Percentiles rank a stretch among this genome's conserved stretches.
Conservation (phyloP, 139 green algal species). For the Desmodesmus armatus region DNA sequence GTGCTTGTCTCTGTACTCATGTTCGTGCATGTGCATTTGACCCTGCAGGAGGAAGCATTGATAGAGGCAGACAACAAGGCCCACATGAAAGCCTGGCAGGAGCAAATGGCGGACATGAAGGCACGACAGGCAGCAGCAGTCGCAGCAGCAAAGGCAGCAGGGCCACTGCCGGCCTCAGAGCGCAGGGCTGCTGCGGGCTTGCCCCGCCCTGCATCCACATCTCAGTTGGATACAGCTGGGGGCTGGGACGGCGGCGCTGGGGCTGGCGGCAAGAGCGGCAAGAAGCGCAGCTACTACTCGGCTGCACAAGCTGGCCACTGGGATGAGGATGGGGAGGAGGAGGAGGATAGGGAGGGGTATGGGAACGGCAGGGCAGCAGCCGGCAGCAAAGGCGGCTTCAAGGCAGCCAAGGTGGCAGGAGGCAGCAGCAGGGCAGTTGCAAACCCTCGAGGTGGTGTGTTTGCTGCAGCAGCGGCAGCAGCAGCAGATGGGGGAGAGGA, state of each 20-base stretch:
- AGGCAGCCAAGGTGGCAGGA: not conserved
- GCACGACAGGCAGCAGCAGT: slow-evolving; percentile 34
- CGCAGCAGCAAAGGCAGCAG: slow-evolving; percentile 24
- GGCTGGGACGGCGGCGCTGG: not conserved
- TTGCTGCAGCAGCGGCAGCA: slow-evolving; percentile 1
- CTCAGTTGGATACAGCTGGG: too few relatives aligned
- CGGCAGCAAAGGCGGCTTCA: not conserved
- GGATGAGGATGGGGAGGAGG: not conserved
- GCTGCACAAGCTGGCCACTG: not conserved
- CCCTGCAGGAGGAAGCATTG: slow-evolving; percentile 19
- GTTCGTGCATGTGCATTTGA: too few relatives aligned
- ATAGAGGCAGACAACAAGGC: slow-evolving; percentile 25
- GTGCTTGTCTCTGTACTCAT: too few relatives aligned
- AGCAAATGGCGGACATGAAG: slow-evolving; percentile 43
- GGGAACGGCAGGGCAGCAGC: not conserved
- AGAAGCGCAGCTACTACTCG: slow-evolving; percentile 9
- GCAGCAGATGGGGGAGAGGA: not conserved
- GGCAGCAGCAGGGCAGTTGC: not conserved
- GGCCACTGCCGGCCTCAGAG: not conserved
- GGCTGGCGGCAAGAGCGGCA: not conserved
- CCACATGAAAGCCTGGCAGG: slow-evolving; percentile 30
- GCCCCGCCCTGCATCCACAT: not conserved
- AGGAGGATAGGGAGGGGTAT: not conserved
- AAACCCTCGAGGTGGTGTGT: not conserved
- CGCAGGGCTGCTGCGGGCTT: not conserved